Evolutionary conservation across 306 rosid genomes (phyloP).

Genomic region (Quercus parvula): DNA sequence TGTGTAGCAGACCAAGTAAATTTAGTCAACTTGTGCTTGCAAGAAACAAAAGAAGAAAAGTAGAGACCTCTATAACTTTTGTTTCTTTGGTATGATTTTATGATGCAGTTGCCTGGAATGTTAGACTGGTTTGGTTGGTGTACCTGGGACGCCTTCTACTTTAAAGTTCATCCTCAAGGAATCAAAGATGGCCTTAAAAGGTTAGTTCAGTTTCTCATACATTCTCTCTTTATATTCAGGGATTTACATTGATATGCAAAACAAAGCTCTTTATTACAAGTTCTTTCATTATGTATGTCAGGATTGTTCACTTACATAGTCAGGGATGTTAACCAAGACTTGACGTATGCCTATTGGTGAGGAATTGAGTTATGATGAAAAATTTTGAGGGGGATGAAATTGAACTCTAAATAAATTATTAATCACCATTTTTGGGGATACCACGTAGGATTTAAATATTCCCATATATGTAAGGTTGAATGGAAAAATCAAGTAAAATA

Average conservation of each 20-base stretch:
- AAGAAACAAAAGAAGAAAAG: not conserved
- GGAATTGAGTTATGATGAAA: not conserved
- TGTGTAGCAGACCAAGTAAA: not conserved
- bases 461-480: not conserved
- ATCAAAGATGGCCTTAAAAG: conserved; percentile 41
- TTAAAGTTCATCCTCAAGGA: conserved; percentile 33
- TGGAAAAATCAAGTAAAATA: not conserved
- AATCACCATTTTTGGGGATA: not conserved
- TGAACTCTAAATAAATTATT: not conserved
- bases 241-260: not conserved
- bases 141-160: conserved; percentile 44
- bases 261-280: not conserved
- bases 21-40: not conserved
- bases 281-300: not conserved
- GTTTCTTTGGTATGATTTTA: not conserved
- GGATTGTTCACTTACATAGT: not conserved
- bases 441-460: not conserved
- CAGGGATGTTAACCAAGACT: not conserved
- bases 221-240: not conserved
- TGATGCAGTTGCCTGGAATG: conserved; percentile 43
- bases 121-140: conserved; percentile 45
- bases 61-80: not conserved
- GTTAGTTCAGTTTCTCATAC: conserved; percentile 6
- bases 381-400: not conserved
- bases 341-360: not conserved